A percentile compares a stretch with the other conserved stretches of the same genome.
Conservation (phyloP, 768 basidiomycete species). For the Trametes cinnabarina region DNA sequence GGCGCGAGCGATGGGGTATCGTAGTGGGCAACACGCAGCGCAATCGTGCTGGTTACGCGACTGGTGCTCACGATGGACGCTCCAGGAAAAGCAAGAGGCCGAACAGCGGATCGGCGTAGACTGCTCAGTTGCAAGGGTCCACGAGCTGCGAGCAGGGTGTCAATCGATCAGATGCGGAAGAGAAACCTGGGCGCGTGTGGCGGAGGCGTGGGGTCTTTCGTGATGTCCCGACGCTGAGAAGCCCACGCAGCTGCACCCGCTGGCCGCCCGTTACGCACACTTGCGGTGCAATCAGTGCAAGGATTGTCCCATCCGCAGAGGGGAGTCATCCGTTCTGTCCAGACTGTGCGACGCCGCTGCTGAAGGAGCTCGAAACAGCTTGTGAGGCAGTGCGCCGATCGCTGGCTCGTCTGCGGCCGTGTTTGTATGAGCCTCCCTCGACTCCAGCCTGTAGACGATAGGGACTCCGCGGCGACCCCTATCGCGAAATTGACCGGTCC, state of each 20-base stretch:
- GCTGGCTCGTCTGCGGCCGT: no score
- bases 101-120: constrained; percentile 1
- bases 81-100: not conserved
- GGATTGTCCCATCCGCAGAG: not conserved
- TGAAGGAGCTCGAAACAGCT: no score
- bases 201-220: not conserved
- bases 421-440: no score
- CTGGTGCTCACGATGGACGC: not conserved
- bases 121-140: not conserved
- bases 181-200: not conserved
- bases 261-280: not conserved
- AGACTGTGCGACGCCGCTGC: no score
- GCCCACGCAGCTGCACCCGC: not conserved
- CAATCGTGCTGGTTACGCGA: not conserved
- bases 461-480: not conserved
- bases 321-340: not conserved
- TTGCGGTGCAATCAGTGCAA: not conserved
- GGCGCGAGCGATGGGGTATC: not conserved
- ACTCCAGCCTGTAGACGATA: not conserved
- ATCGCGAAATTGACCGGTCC: not conserved
- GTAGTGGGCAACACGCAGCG: no score
- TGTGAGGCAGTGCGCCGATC: no score
- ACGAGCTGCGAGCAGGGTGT: not conserved
- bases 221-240: not conserved
- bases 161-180: not conserved